Base-by-base conservation (phyloP, 139 green algal species). In the Chlamydomonas schloesseri region DNA sequence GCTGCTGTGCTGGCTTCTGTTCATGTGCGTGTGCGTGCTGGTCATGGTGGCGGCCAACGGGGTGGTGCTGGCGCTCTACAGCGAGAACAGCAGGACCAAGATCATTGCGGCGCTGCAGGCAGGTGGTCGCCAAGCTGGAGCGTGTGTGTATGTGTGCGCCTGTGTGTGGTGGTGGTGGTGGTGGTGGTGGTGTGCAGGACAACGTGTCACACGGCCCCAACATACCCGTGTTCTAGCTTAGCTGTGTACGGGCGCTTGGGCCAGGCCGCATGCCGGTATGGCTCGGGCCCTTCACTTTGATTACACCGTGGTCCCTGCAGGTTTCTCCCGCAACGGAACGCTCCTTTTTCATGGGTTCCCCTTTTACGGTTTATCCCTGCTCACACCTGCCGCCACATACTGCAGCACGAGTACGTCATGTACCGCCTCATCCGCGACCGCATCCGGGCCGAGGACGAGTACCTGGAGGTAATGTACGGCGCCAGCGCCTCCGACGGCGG, bases 391-490 rank as follows among this genome's bases (percentile, higher is more conserved):
- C n/a, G n/a, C n/a, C n/a, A n/a, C n/a, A n/a, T n/a, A n/a, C n/a
- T n/a, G 37, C 74, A 82, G 74, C 74, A 82, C 55, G 74, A 65
- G 55, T 82, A 82, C 74, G 74, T 82, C 33, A 71, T 82, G 74
- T 82, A 82, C 74, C 74, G 74, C 55, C 74, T 82, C 15, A 26
- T 82, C 6, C 74, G 74, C 21, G 58, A 82, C 17, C 71, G 71
- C 31, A 33, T 82, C 33, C 74, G 21, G 20, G 74, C 33, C 6
- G 74, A 62, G 0, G n/a, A 68, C 53, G 24, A 76, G 18, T 21
- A 20, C 24, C 3, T 67, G 58, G 58, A 67, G 6, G 9, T 13
- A 6, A 9, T n/a, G 71, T 42, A 64, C 20, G 29, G 10, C 60
- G 73, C 8, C 73, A 26, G 55, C 73, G 53, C 46, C 20, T 42